phyloP scores from a whole-genome alignment of 225 moss, liverwort and hornwort species.

The Polytrichum formosum region DNA sequence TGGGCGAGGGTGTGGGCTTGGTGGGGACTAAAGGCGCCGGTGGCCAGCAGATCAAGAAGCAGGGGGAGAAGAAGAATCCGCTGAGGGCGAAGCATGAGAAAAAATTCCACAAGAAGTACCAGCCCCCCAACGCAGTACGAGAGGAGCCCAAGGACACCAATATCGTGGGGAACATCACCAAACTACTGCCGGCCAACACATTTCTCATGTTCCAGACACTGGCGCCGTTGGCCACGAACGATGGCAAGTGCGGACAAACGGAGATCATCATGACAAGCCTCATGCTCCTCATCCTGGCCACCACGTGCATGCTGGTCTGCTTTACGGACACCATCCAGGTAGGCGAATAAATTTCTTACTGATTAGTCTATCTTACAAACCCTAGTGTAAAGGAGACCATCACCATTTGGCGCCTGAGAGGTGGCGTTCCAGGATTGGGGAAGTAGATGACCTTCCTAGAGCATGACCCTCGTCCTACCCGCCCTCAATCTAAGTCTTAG shows the following conservation, averaged over 20 bases:
- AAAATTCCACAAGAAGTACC: not conserved
- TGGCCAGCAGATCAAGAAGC: no score
- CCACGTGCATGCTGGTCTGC: constrained; percentile 4
- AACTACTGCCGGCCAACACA: constrained; percentile 7
- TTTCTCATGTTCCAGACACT: constrained; percentile 11
- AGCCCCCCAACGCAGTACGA: not conserved
- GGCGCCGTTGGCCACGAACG: constrained; percentile 5
- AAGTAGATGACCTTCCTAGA: no score
- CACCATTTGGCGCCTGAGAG: no score
- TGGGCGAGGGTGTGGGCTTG: not conserved
- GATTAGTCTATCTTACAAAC: no score
- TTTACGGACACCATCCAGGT: constrained; percentile 11
- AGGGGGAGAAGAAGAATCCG: not conserved
- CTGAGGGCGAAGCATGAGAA: not conserved
- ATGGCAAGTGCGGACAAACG: not conserved
- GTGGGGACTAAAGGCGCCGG: not conserved
- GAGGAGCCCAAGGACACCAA: constrained; percentile 7
- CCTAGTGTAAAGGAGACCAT: no score
- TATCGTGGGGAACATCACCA: constrained; percentile 10
- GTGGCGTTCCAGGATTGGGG: no score
- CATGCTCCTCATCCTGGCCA: constrained; percentile 7
- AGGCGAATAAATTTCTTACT: not conserved
- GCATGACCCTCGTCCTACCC: no score
- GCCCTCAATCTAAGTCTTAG: no score
- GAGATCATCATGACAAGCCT: constrained; percentile 4